phyloP scores from a whole-genome alignment of 2,329 filamentous ascomycete genomes.

The Claviceps spartinae region DNA sequence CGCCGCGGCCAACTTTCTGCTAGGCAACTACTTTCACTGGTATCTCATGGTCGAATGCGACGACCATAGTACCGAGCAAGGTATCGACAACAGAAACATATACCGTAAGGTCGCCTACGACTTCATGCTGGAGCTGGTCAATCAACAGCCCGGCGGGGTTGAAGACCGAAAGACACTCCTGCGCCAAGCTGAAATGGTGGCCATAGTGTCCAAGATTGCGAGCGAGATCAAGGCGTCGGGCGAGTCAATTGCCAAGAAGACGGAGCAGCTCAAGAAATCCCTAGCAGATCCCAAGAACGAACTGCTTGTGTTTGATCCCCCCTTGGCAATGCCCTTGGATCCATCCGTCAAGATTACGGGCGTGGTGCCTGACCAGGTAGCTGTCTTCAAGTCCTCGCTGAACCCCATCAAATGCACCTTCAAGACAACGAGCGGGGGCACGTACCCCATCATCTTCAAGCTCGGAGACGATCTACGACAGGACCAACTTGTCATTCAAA shows the following conservation, averaged over 20 bases:
- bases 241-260: constrained; percentile 65
- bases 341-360: constrained; percentile 69
- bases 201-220: constrained; percentile 76
- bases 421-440: constrained; percentile 60
- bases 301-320: constrained; percentile 66
- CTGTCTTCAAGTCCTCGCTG: constrained; percentile 90
- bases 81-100: constrained; percentile 62
- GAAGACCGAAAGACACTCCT: constrained; percentile 64
- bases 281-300: constrained; percentile 86
- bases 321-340: constrained; percentile 77
- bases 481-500: constrained; percentile 91
- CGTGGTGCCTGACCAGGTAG: constrained; percentile 69
- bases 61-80: constrained; percentile 64
- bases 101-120: constrained; percentile 92
- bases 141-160: constrained; percentile 50
- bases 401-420: constrained; percentile 87
- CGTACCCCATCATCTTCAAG: constrained; percentile 93
- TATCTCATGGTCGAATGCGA: constrained; percentile 97
- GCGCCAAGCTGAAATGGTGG: constrained; percentile 79
- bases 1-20: constrained; percentile 73
- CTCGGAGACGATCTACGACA: constrained; percentile 91
- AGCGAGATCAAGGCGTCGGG: constrained; percentile 74
- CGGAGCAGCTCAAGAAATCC: constrained; percentile 71
- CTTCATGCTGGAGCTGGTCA: constrained; percentile 81
- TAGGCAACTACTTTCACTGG: constrained; percentile 96